A percentile compares a stretch with the other conserved stretches of the same genome.
Evolutionary conservation across 176 grass and related monocot genomes (phyloP).

Genomic region (Carex kokanica): DNA sequence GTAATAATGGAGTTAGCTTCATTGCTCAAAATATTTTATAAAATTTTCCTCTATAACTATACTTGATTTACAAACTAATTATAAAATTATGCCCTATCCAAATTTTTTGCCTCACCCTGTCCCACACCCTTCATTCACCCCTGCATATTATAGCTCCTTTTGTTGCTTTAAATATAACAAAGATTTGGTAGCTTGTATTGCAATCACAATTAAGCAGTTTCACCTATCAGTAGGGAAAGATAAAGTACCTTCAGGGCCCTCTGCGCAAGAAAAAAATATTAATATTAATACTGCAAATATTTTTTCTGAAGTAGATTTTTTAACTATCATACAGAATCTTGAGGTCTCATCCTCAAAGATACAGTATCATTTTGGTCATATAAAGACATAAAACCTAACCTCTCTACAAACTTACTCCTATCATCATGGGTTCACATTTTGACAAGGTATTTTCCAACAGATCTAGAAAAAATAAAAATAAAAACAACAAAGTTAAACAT

Average conservation of each 20-base stretch:
- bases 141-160: not conserved
- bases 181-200: not conserved
- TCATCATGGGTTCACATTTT: not conserved
- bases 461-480: slow-evolving; percentile 38
- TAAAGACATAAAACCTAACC: not conserved
- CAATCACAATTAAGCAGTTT: not conserved
- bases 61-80: too few relatives aligned
- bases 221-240: not conserved
- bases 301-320: not conserved
- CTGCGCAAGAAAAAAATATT: slow-evolving; percentile 49
- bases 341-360: not conserved
- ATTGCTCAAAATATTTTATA: too few relatives aligned
- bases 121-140: too few relatives aligned
- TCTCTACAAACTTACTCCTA: not conserved
- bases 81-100: too few relatives aligned
- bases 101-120: too few relatives aligned
- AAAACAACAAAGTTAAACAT: not conserved
- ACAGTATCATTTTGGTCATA: not conserved
- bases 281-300: not conserved
- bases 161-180: not conserved
- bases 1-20: too few relatives aligned
- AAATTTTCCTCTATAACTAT: too few relatives aligned
- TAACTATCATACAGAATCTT: not conserved
- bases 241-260: slow-evolving; percentile 74
- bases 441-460: slow-evolving; percentile 58